phyloP scores from a whole-genome alignment of 129 eudicot species.

The Glebionis coronaria region DNA sequence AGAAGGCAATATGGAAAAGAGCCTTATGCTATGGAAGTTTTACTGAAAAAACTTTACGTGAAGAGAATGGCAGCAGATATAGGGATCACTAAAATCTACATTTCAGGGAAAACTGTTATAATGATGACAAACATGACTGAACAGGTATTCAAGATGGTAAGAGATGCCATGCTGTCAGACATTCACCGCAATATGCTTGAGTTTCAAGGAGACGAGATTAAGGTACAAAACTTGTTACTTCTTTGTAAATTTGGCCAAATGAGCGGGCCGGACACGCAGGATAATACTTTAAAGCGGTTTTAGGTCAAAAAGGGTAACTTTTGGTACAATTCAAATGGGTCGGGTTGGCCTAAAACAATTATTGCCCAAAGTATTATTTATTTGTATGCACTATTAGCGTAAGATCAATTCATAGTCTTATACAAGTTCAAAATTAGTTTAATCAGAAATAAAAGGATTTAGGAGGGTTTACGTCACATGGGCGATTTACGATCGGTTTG shows the following conservation, averaged over 20 bases:
- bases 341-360: not conserved
- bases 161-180: slow-evolving; percentile 70
- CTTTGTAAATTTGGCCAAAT: not conserved
- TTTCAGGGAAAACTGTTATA: slow-evolving; percentile 71
- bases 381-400: not conserved
- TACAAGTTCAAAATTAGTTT: too few relatives aligned
- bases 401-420: too few relatives aligned
- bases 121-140: slow-evolving; percentile 76
- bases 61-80: slow-evolving; percentile 97
- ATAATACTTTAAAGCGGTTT: not conserved
- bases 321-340: not conserved
- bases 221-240: slow-evolving; percentile 43
- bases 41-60: slow-evolving; percentile 83
- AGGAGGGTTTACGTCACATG: too few relatives aligned
- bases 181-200: slow-evolving; percentile 55
- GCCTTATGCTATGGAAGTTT: slow-evolving; percentile 92
- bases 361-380: not conserved
- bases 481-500: too few relatives aligned
- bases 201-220: slow-evolving; percentile 59
- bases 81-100: slow-evolving; percentile 73
- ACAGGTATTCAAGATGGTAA: slow-evolving; percentile 74
- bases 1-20: slow-evolving; percentile 87
- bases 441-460: too few relatives aligned
- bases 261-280: not conserved
- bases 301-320: not conserved